Percentiles rank a stretch among this genome's conserved stretches.
Evolutionary conservation across 306 rosid species (phyloP).

Genomic region (Corylus avellana): DNA sequence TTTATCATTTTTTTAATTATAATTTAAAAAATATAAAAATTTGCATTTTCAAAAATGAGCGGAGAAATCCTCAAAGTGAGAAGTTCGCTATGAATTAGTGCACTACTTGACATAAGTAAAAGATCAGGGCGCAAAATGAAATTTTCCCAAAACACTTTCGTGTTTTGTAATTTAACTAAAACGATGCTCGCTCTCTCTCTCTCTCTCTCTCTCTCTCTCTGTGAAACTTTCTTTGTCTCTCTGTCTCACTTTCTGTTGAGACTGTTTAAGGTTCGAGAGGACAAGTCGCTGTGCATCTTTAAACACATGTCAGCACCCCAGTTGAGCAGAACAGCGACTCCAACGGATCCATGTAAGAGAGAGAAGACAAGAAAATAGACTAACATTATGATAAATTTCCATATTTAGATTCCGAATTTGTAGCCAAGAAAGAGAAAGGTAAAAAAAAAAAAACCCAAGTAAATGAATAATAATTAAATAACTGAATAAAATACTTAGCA

Average conservation of each 20-base stretch:
- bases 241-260: conserved; percentile 14
- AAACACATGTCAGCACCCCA: conserved; percentile 40
- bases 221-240: conserved; percentile 13
- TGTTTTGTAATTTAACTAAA: not conserved
- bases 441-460: not conserved
- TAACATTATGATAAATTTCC: conserved; percentile 6
- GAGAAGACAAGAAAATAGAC: conserved; percentile 1
- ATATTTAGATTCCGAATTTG: conserved; percentile 16
- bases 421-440: not conserved
- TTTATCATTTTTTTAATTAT: no score
- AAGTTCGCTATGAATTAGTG: not conserved
- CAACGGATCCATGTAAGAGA: conserved; percentile 22
- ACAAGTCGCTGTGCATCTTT: conserved; percentile 47
- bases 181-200: not conserved
- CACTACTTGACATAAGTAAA: not conserved
- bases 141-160: not conserved
- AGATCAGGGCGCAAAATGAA: not conserved
- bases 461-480: not conserved
- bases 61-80: not conserved
- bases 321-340: conserved; percentile 29
- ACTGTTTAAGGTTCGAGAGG: conserved; percentile 51
- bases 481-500: not conserved
- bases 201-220: not conserved
- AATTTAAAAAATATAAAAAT: no score
- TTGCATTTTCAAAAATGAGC: no score